A percentile compares a stretch with the other conserved stretches of the same genome.
Conservation (phyloP, 108 stramenopile species). For the Parmales sp. region DNA sequence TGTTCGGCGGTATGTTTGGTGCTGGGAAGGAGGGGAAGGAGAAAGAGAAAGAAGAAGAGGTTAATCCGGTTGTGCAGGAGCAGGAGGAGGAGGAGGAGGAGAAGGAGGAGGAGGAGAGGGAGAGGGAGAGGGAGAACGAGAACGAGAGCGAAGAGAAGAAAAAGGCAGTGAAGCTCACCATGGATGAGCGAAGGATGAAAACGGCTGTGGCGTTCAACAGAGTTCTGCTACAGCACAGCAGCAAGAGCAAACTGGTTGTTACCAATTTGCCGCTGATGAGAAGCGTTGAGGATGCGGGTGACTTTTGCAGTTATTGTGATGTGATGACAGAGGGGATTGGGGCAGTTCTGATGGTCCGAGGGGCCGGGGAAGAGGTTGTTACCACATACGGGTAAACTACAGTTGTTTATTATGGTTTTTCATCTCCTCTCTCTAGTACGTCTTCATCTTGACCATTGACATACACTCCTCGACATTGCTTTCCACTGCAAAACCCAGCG, state of each 20-base stretch:
- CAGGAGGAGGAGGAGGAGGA: background rate
- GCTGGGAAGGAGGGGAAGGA: background rate
- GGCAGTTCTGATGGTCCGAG: slow-evolving; percentile 51
- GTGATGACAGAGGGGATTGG: slow-evolving; percentile 34
- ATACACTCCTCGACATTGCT: too few relatives aligned
- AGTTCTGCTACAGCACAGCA: slow-evolving; percentile 37
- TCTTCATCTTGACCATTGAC: too few relatives aligned
- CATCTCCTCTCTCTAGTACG: too few relatives aligned
- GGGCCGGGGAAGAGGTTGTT: slow-evolving; percentile 59
- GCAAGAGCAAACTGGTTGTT: slow-evolving; percentile 50
- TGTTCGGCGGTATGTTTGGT: slow-evolving; percentile 6
- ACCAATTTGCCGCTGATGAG: slow-evolving; percentile 58
- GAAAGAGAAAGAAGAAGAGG: background rate
- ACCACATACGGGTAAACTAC: slow-evolving; percentile 52
- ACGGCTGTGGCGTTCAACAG: slow-evolving; percentile 42
- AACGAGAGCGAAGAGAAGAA: background rate
- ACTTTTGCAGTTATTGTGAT: slow-evolving; percentile 48
- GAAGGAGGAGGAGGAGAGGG: background rate
- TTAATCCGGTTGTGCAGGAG: background rate
- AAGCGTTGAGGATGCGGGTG: slow-evolving; percentile 25
- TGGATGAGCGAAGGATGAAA: background rate
- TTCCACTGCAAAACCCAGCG: too few relatives aligned
- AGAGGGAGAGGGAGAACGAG: background rate
- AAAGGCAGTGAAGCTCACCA: background rate
- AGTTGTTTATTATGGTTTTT: background rate